Base-by-base conservation (phyloP, 164 flowering plant species). In the Brasenia schreberi region DNA sequence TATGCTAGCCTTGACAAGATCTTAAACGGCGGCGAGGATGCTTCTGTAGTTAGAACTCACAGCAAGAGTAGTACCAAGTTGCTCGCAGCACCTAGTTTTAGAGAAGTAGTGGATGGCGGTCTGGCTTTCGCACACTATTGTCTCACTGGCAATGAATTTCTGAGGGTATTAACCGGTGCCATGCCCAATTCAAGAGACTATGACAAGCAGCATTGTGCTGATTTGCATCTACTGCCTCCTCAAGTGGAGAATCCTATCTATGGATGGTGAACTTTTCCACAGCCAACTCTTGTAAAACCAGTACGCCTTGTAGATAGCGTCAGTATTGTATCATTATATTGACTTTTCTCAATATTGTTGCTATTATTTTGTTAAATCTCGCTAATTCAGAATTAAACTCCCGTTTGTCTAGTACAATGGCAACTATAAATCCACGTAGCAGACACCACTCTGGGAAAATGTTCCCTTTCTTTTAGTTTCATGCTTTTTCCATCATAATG, bases 91-190 rank as follows among this genome's bases (percentile, higher is more conserved):
- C 96, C 99, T 59, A 78, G 73, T 65, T 66, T 94, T 67, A 64
- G 77, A 1, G 87, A 79, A 49, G 69, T 88, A 81, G 88, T 87
- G 16, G 96, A 94, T 80, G 94, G 93, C 58, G 89, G 99, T 5
- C 69, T 94, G 73, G 96, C 99, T 44, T 87, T 91, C 69, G 86
- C 88, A 2, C 99, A 94, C 66, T 87, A 88, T 67, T 84, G 88
- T 69, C 74, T 89, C 18, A 94, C 96, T 0, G 99, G 99, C 44
- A 94, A 78, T 72, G 97, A 91, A 72, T 62, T 89, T 61, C 77
- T 94, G 27, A 77, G 99, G 76, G 69, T 84, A 66, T 85, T 87
- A 45, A 88, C 93, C 6, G 99, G 99, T 44, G 97, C 95, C 17
- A 88, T 82, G 52, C 97, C 99, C 1, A 86, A 87, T 45, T 83